A percentile compares a stretch with the other conserved stretches of the same genome.
These are phyloP conservation scores for Fagus crenata DNA, from an alignment of 306 rosid species.

Conservation along the genomic window DNA sequence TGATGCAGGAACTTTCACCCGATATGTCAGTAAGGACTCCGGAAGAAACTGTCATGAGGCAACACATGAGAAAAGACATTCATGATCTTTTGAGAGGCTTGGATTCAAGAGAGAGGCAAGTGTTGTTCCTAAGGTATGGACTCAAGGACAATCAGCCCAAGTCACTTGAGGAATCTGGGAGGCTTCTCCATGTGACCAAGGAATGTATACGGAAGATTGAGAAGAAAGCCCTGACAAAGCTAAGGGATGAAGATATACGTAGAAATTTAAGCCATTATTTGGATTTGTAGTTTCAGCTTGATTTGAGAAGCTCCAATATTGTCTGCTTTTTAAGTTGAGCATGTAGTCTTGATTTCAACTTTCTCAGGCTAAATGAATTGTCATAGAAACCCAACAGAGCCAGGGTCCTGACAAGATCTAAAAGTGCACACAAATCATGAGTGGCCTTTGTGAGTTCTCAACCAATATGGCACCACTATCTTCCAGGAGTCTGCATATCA, in stretches of 20 bases:
- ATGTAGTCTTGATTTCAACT: not conserved
- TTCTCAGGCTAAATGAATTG: not conserved
- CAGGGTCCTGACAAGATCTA: not conserved
- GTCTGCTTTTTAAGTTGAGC: slow-evolving; percentile 20
- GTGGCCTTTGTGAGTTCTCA: not conserved
- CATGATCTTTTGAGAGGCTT: slow-evolving; percentile 52
- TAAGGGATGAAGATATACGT: slow-evolving; percentile 43
- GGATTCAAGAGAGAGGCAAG: slow-evolving; percentile 72
- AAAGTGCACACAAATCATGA: not conserved
- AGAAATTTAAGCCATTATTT: slow-evolving; percentile 54
- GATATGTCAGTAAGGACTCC: slow-evolving; percentile 60
- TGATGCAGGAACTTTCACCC: slow-evolving; percentile 55
- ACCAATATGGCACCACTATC: not conserved
- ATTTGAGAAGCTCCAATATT: slow-evolving; percentile 28
- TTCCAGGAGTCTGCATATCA: not conserved
- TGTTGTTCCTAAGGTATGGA: slow-evolving; percentile 69
- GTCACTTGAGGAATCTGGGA: slow-evolving; percentile 79
- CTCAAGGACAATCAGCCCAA: slow-evolving; percentile 58
- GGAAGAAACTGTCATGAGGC: slow-evolving; percentile 63
- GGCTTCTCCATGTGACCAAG: slow-evolving; percentile 55
- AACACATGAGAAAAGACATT: slow-evolving; percentile 61
- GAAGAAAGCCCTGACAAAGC: slow-evolving; percentile 64
- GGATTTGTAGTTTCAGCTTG: slow-evolving; percentile 38
- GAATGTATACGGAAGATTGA: slow-evolving; percentile 78
- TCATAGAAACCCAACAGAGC: not conserved